Conservation (phyloP, 73 alveolate species). For the Blepharisma japonicum region DNA sequence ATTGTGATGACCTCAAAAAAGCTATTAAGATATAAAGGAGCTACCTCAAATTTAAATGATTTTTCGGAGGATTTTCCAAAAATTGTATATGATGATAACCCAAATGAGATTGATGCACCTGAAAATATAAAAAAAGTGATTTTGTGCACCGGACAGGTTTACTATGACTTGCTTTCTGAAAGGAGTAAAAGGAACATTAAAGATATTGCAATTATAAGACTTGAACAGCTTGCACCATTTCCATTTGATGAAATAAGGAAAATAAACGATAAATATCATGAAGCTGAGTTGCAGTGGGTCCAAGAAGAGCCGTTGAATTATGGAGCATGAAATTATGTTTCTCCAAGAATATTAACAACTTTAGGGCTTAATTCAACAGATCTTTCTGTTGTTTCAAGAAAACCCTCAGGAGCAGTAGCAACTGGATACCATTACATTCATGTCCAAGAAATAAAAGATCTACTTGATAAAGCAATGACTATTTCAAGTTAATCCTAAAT, state of each 20-base stretch:
- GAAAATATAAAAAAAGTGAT: slow-evolving; percentile 60
- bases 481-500: too few relatives aligned
- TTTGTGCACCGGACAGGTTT: slow-evolving; percentile 75
- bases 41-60: slow-evolving; percentile 36
- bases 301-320: slow-evolving; percentile 75
- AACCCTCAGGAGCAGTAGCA: slow-evolving; percentile 67
- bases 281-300: slow-evolving; percentile 62
- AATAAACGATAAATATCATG: slow-evolving; percentile 50
- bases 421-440: slow-evolving; percentile 72
- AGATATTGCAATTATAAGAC: slow-evolving; percentile 79
- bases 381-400: slow-evolving; percentile 64
- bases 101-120: slow-evolving; percentile 36
- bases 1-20: slow-evolving; percentile 80
- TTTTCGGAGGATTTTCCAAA: slow-evolving; percentile 42
- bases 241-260: slow-evolving; percentile 77
- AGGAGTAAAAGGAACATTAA: slow-evolving; percentile 28
- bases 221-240: slow-evolving; percentile 90
- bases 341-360: slow-evolving; percentile 59
- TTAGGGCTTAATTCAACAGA: slow-evolving; percentile 24
- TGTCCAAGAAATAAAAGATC: slow-evolving; percentile 45
- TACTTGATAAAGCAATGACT: slow-evolving; percentile 42
- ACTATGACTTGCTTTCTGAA: slow-evolving; percentile 54
- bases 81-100: slow-evolving; percentile 41
- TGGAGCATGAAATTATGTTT: slow-evolving; percentile 61
- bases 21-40: slow-evolving; percentile 56